Evolutionary conservation across 2,329 filamentous ascomycete species (phyloP).

Genomic region (Aspergillus fijiensis): DNA sequence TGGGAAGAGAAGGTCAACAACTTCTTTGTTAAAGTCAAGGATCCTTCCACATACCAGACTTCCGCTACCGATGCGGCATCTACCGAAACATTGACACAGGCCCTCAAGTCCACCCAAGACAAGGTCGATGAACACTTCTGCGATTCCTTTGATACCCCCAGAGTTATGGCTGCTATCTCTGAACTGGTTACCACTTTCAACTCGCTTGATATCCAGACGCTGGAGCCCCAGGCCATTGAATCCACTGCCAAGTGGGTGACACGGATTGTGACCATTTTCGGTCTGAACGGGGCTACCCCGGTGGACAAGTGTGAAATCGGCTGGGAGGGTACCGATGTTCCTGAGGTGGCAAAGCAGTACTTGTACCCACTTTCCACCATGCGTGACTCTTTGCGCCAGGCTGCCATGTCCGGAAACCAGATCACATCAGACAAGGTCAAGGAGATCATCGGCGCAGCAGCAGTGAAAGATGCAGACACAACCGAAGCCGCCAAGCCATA

Average conservation of each 20-base stretch:
- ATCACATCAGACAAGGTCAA: conserved; percentile 42
- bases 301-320: conserved; percentile 51
- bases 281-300: conserved; percentile 55
- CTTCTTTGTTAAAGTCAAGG: conserved; percentile 62
- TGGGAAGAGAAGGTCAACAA: conserved; percentile 81
- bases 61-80: conserved; percentile 10
- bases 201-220: conserved; percentile 46
- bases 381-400: conserved; percentile 58
- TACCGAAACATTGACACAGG: conserved; percentile 10
- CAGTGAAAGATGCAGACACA: conserved; percentile 19
- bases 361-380: conserved; percentile 60
- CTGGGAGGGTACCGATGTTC: conserved; percentile 66
- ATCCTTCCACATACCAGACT: conserved; percentile 37
- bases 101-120: conserved; percentile 45
- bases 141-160: conserved; percentile 85
- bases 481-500: conserved; percentile 44
- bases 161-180: conserved; percentile 74
- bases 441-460: conserved; percentile 38
- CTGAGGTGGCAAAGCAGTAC: conserved; percentile 58
- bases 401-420: conserved; percentile 51
- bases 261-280: conserved; percentile 78
- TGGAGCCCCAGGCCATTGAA: conserved; percentile 51
- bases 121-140: conserved; percentile 64
- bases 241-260: conserved; percentile 75
- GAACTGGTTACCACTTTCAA: conserved; percentile 79